Conservation (phyloP, 148 eudicot species). For the Rhododendron williamsianum region DNA sequence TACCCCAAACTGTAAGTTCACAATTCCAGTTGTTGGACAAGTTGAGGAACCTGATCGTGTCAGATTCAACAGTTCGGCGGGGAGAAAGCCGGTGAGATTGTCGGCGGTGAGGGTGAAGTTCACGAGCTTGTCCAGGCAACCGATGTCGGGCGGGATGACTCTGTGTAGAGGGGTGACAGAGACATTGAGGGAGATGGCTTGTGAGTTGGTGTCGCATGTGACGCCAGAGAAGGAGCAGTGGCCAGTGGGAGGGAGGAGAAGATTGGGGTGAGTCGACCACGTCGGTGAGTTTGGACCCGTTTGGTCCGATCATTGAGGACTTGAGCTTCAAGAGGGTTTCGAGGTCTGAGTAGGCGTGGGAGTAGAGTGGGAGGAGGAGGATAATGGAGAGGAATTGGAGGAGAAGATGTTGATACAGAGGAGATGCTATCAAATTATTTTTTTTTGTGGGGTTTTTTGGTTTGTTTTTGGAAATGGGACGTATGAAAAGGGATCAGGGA, state of each 20-base stretch:
- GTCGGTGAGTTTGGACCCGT: constrained; percentile 33
- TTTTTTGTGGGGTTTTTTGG: background rate
- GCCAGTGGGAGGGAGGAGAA: background rate
- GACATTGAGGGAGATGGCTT: constrained; percentile 42
- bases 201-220: constrained; percentile 35
- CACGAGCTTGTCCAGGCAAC: constrained; percentile 31
- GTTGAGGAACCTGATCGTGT: constrained; percentile 35
- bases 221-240: constrained; percentile 76
- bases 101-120: constrained; percentile 33
- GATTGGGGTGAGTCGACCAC: constrained; percentile 15
- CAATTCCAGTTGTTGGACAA: constrained; percentile 34
- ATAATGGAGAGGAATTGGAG: background rate
- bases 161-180: constrained; percentile 38
- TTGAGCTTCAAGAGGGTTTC: constrained; percentile 46
- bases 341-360: constrained; percentile 1
- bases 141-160: constrained; percentile 44
- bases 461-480: too few species aligned
- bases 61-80: constrained; percentile 33
- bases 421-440: background rate
- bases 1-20: too few species aligned
- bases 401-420: background rate
- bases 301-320: constrained; percentile 29
- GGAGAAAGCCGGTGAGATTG: constrained; percentile 56
- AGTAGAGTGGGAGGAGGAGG: background rate
- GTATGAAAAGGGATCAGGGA: too few species aligned